Conservation (phyloP, 441 rosid genomes). For the Pelargonium fulgidum region DNA sequence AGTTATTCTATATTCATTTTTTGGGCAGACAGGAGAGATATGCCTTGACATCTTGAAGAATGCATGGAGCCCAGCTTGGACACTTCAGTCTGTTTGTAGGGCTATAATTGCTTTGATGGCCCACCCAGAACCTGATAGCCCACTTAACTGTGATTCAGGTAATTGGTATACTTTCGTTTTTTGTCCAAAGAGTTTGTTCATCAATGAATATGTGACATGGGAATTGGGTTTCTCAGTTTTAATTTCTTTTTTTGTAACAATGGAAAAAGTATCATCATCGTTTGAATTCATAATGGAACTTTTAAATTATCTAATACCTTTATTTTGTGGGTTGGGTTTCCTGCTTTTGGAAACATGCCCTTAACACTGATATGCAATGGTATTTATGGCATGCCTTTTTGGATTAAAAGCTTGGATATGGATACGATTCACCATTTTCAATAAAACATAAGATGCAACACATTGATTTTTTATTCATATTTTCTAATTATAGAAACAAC, state of each 20-base stretch:
- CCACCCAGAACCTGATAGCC: conserved; percentile 96
- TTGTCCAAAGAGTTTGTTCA: neutral
- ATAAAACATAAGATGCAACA: too few species aligned
- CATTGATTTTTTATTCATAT: too few species aligned
- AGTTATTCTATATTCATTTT: neutral
- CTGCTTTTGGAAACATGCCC: too few species aligned
- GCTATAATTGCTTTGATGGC: conserved; percentile 98
- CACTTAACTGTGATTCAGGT: conserved; percentile 98
- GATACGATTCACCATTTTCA: too few species aligned
- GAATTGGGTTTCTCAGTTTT: neutral
- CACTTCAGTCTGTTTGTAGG: conserved; percentile 81
- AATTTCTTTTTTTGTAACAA: neutral
- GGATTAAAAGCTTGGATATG: too few species aligned
- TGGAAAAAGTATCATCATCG: neutral
- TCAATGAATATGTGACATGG: neutral
- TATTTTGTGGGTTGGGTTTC: too few species aligned
- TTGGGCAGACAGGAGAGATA: conserved; percentile 76
- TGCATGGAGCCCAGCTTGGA: conserved; percentile 99
- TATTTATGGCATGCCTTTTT: too few species aligned
- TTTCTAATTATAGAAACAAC: too few species aligned
- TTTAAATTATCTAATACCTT: neutral
- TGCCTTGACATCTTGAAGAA: conserved; percentile 96
- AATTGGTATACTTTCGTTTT: conserved; percentile 12
- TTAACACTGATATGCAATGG: too few species aligned
- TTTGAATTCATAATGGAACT: neutral